Base-by-base conservation (phyloP, 805 yeast species). In the Candida ponderosae region DNA sequence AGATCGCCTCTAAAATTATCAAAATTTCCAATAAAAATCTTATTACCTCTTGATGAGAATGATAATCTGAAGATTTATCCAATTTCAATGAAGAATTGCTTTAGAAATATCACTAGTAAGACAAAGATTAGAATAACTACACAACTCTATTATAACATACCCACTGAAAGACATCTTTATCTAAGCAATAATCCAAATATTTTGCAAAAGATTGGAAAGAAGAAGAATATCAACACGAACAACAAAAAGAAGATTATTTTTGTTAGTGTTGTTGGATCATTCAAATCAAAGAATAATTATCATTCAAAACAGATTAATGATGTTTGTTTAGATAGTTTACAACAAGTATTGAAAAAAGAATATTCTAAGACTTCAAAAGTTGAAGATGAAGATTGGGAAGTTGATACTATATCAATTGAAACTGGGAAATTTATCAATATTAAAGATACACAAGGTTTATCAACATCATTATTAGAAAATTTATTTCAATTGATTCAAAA, bases 131-230 rank as follows among this genome's bases (percentile, higher is more conserved):
- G 63, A 5, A 48, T 56, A 14, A 58, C 63, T 1, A 43, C 61
- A 17, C 60, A 56, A 41, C 42, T 62, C 14, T 60, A 66, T 40
- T 66, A 65, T 39, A 60, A 62, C 39, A 63, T 43, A 32, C 57
- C 57, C 4, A 48, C 53, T 20, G 67, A 62, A 31, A 47, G 43
- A 14, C 72, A 66, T 45, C 35, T 65, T 0, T 66, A 66, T 38
- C 27, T 64, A 20, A 61, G 57, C 36, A 46, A 48, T 11, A 39
- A 43, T 18, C 28, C 43, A 1, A 36, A 46, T n/a, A n/a, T n/a
- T n/a, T n/a, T n/a, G n/a, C n/a, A n/a, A n/a, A n/a, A n/a, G n/a
- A n/a, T n/a, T n/a, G n/a, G n/a, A n/a, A n/a, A n/a, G n/a, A n/a
- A n/a, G n/a, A n/a, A n/a, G n/a, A 21, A 21, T 21, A 9, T 21